Percentiles rank a stretch among this genome's conserved stretches.
phyloP scores from a whole-genome alignment of 371 early-diverging fungal genomes.

The Nematocida sp. region DNA sequence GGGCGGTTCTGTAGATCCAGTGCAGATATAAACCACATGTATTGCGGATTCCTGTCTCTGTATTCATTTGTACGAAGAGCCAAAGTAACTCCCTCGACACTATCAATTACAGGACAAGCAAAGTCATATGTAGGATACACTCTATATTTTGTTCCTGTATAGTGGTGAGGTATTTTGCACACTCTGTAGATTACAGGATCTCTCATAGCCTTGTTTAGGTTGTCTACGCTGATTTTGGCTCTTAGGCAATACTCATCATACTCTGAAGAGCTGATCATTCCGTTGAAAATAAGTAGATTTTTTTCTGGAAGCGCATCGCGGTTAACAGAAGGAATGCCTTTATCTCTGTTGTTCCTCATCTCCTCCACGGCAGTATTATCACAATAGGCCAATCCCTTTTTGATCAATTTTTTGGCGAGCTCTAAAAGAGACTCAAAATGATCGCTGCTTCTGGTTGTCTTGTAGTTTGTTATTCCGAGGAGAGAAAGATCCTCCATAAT shows the following conservation, averaged over 20 bases:
- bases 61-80: slow-evolving; percentile 96
- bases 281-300: slow-evolving; percentile 80
- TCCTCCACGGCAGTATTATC: slow-evolving; percentile 85
- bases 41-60: slow-evolving; percentile 94
- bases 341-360: slow-evolving; percentile 83
- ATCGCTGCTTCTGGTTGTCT: slow-evolving; percentile 83
- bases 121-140: slow-evolving; percentile 99
- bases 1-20: slow-evolving; percentile 70
- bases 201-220: slow-evolving; percentile 88
- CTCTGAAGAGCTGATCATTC: slow-evolving; percentile 71
- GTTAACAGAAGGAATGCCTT: slow-evolving; percentile 77
- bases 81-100: slow-evolving; percentile 92
- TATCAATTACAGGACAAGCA: slow-evolving; percentile 94
- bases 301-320: slow-evolving; percentile 81
- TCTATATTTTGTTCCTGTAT: slow-evolving; percentile 82
- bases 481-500: slow-evolving; percentile 62
- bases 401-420: slow-evolving; percentile 78
- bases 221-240: slow-evolving; percentile 89
- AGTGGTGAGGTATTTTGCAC: slow-evolving; percentile 79
- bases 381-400: slow-evolving; percentile 84
- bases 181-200: slow-evolving; percentile 97
- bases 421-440: slow-evolving; percentile 82
- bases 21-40: slow-evolving; percentile 89
- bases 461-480: slow-evolving; percentile 75
- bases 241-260: slow-evolving; percentile 82